phyloP scores from a whole-genome alignment of 345 rosid genomes.

The Trapa bicornis region DNA sequence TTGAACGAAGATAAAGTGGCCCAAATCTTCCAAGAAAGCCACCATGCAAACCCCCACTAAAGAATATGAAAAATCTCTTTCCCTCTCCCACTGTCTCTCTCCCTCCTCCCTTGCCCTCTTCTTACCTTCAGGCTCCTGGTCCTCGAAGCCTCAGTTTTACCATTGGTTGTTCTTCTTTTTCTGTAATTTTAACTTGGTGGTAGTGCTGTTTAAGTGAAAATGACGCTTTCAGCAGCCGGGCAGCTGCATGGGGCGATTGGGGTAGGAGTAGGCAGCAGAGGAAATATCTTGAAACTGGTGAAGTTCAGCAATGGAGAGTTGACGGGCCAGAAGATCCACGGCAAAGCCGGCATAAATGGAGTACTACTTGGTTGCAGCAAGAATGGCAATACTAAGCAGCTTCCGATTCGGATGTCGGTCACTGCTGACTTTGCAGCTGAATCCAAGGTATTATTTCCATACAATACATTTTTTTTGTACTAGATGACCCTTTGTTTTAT shows the following conservation, averaged over 20 bases:
- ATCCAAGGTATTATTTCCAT: conserved; percentile 28
- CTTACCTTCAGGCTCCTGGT: conserved; percentile 1
- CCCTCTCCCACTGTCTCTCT: neutral
- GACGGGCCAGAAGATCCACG: conserved; percentile 57
- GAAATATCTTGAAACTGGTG: conserved; percentile 11
- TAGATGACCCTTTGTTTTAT: too few relatives aligned
- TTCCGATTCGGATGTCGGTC: conserved; percentile 40
- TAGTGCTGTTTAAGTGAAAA: conserved; percentile 37
- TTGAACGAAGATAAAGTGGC: conserved; percentile 64
- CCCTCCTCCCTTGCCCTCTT: conserved; percentile 4
- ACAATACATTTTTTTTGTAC: neutral
- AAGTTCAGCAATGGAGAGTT: conserved; percentile 51
- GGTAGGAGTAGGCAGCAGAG: conserved; percentile 23
- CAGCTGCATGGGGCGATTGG: conserved; percentile 24
- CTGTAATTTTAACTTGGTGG: too few relatives aligned
- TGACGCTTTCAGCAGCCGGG: conserved; percentile 41
- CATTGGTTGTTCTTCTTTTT: conserved; percentile 10
- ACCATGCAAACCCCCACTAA: conserved; percentile 19
- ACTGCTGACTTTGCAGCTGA: conserved; percentile 28
- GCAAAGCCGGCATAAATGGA: conserved; percentile 9
- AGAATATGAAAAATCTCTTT: conserved; percentile 12
- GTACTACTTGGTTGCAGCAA: conserved; percentile 3
- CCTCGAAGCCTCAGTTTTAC: conserved; percentile 10
- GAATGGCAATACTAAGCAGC: conserved; percentile 4
- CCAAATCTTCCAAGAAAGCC: conserved; percentile 19